Base-by-base conservation (phyloP, 768 basidiomycete species). In the Roridomyces roridus region DNA sequence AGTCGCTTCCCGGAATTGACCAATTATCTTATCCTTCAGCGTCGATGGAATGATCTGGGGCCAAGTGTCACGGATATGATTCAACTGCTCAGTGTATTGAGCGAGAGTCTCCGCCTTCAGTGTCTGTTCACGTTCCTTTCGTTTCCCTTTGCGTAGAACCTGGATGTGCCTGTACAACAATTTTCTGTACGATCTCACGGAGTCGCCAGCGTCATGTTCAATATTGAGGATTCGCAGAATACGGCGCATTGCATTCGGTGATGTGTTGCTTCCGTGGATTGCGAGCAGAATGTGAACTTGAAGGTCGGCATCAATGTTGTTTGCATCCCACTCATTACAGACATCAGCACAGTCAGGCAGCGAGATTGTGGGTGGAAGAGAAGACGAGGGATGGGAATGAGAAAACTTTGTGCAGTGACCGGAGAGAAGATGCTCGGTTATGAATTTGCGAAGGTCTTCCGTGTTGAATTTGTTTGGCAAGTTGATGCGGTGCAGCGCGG, bases 261-360 rank as follows among this genome's bases (percentile, higher is more conserved):
- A 21, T 5, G 31, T 24, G 20, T 37, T 35, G 17, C 15, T 23
- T 12, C 47, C 47, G 23, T 49, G 21, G 5, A 49, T 9, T 21
- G 47, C 15, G 23, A 6, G 7, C n/a, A 49, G 35, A 6, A 49
- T 37, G 35, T 49, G 47, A 11, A 49, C 18, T 36, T 37, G 47
- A 17, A 49, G 35, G 70, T 42, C 11, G 31, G 18, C 66, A 62
- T 8, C 42, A 43, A 43, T 20, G 21, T 20, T 43, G 24, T 43
- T 43, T 43, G 24, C 23, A 23, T 25, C 17, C 42, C 42, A 43
- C 24, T 43, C 42, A 43, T 43, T 43, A 21, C 20, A 43, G 23
- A 43, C 42, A 23, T 43, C 42, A 43, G 23, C 42, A 21, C 42
- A 43, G 24, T 43, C 42, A 17, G 42, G 42, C 7, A 43, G 17